phyloP scores from a whole-genome alignment of 805 yeast genomes.

The Sungouiozyma intestinalis region DNA sequence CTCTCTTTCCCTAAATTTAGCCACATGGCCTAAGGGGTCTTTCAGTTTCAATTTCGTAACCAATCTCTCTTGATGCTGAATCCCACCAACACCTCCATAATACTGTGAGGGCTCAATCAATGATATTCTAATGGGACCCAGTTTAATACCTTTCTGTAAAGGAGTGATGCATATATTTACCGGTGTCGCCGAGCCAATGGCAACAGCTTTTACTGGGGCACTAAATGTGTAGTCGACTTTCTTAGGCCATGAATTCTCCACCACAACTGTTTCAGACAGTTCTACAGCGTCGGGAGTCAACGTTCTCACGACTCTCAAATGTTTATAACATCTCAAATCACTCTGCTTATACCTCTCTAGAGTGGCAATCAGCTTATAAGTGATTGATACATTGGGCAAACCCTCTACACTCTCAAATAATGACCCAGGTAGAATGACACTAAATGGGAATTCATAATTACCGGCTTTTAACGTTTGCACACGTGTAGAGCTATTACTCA shows the following conservation, averaged over 20 bases:
- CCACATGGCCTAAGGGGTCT: slow-evolving; percentile 24
- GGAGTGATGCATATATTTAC: slow-evolving; percentile 70
- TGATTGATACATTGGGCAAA: slow-evolving; percentile 64
- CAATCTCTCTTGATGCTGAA: slow-evolving; percentile 51
- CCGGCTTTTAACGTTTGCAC: slow-evolving; percentile 49
- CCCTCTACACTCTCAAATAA: slow-evolving; percentile 87
- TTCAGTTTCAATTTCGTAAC: slow-evolving; percentile 44
- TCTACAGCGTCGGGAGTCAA: slow-evolving; percentile 81
- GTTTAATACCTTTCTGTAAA: slow-evolving; percentile 61
- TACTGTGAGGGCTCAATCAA: slow-evolving; percentile 59
- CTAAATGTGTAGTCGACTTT: slow-evolving; percentile 86
- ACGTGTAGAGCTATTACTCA: slow-evolving; percentile 12
- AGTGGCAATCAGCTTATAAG: slow-evolving; percentile 65
- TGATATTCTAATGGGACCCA: slow-evolving; percentile 62
- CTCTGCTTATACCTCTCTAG: slow-evolving; percentile 75
- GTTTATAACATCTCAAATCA: slow-evolving; percentile 57
- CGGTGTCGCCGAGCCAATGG: slow-evolving; percentile 74
- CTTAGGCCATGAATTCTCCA: slow-evolving; percentile 92
- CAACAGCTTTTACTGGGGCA: slow-evolving; percentile 79
- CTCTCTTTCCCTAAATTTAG: slow-evolving; percentile 16
- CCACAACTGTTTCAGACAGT: slow-evolving; percentile 82
- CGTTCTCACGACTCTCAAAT: slow-evolving; percentile 74
- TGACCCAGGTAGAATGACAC: slow-evolving; percentile 71
- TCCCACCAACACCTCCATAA: slow-evolving; percentile 50
- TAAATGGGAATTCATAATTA: slow-evolving; percentile 85